These are phyloP conservation scores for Botryosphaeria dothidea DNA, from an alignment of 2,329 filamentous ascomycete genomes.

Conservation along the genomic window DNA sequence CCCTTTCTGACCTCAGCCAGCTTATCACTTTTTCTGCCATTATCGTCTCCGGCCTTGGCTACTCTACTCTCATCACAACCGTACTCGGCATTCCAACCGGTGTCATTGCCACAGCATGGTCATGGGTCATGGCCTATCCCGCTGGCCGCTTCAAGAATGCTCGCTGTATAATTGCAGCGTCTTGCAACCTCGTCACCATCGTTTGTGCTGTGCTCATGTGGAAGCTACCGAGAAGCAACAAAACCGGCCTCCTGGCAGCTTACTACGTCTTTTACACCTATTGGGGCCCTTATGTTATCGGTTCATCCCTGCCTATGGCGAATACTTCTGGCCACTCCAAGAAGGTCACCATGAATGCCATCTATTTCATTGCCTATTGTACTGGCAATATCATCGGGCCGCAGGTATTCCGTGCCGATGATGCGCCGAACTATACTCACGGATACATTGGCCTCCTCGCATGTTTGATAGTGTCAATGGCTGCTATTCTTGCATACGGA, in stretches of 20 bases:
- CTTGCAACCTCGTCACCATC: conserved; percentile 32
- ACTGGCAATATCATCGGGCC: conserved; percentile 46
- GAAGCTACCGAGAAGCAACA: conserved; percentile 32
- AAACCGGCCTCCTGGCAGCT: conserved; percentile 41
- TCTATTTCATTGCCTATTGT: conserved; percentile 42
- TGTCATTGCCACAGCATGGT: conserved; percentile 34
- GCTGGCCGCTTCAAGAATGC: conserved; percentile 34
- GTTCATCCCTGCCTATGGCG: conserved; percentile 31
- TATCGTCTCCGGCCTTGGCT: conserved; percentile 42
- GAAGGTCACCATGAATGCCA: conserved; percentile 41
- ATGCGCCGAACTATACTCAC: conserved; percentile 42
- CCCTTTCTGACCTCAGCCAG: background rate
- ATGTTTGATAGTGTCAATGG: conserved; percentile 21
- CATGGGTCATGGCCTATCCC: conserved; percentile 32
- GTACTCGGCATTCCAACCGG: conserved; percentile 41
- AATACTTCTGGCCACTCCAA: conserved; percentile 43
- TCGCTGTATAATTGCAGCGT: conserved; percentile 32
- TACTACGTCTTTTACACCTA: conserved; percentile 47
- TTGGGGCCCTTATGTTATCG: conserved; percentile 35
- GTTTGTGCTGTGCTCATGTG: conserved; percentile 34
- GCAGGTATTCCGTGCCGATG: conserved; percentile 41
- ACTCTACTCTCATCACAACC: conserved; percentile 35
- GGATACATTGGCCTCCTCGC: conserved; percentile 22
- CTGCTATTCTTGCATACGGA: conserved; percentile 21
- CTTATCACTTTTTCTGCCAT: conserved; percentile 41